Conservation (phyloP, 805 yeast species). For the Pichia sporocuriosa region DNA sequence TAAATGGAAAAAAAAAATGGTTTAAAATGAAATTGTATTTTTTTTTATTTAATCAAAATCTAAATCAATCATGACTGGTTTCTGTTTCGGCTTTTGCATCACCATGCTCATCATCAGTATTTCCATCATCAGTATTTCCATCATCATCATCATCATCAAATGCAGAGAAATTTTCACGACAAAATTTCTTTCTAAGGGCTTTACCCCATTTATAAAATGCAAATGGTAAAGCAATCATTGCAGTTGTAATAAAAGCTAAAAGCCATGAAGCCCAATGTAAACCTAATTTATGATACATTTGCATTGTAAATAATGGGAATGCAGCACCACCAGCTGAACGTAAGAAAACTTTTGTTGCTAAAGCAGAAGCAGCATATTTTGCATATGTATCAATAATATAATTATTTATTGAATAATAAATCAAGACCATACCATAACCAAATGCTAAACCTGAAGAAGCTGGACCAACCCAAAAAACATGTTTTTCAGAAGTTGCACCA, state of each 20-base stretch:
- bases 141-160: slow-evolving; percentile 21
- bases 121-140: slow-evolving; percentile 3
- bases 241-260: slow-evolving; percentile 68
- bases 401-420: slow-evolving; percentile 57
- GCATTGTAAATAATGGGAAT: slow-evolving; percentile 74
- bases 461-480: slow-evolving; percentile 61
- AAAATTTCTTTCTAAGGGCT: slow-evolving; percentile 51
- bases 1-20: too few relatives aligned
- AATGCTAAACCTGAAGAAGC: slow-evolving; percentile 53
- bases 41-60: not conserved
- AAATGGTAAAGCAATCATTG: slow-evolving; percentile 69
- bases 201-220: slow-evolving; percentile 65
- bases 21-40: too few relatives aligned
- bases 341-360: slow-evolving; percentile 75
- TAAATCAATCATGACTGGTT: not conserved
- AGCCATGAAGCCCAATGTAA: slow-evolving; percentile 78
- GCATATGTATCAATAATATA: slow-evolving; percentile 89
- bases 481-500: slow-evolving; percentile 71
- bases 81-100: not conserved
- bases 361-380: slow-evolving; percentile 70
- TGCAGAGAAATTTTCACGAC: slow-evolving; percentile 55
- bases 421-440: slow-evolving; percentile 56
- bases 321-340: slow-evolving; percentile 86
- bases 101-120: too few relatives aligned
- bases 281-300: slow-evolving; percentile 70